These are phyloP conservation scores for Globisporangium nunn DNA, from an alignment of 352 stramenopile genomes.

Conservation along the genomic window DNA sequence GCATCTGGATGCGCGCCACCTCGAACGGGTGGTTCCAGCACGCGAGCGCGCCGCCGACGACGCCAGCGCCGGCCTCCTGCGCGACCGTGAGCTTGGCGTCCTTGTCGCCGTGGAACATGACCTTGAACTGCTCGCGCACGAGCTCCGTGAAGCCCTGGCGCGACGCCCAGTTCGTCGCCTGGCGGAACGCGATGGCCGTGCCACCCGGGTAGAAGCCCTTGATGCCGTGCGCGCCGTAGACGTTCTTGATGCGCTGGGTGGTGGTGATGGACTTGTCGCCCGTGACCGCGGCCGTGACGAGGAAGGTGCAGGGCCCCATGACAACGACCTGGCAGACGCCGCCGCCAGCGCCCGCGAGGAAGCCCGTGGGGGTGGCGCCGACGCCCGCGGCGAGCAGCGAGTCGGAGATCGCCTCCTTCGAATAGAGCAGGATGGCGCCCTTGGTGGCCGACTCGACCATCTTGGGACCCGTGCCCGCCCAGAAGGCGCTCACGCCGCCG, in stretches of 20 bases:
- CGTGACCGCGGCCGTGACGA: conserved; percentile 86
- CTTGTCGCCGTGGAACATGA: conserved; percentile 72
- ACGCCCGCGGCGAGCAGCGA: conserved; percentile 70
- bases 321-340: conserved; percentile 86
- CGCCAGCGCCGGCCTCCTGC: conserved; percentile 81
- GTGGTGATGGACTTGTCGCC: conserved; percentile 87
- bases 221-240: conserved; percentile 79
- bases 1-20: conserved; percentile 90
- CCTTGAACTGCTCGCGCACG: conserved; percentile 79
- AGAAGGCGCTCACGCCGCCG: conserved; percentile 78
- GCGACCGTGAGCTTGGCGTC: conserved; percentile 85
- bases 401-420: conserved; percentile 84
- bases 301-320: conserved; percentile 89
- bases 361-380: conserved; percentile 58
- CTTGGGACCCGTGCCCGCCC: conserved; percentile 85
- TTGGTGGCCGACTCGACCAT: conserved; percentile 90
- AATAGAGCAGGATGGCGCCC: conserved; percentile 86
- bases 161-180: conserved; percentile 90
- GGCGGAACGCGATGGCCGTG: conserved; percentile 87
- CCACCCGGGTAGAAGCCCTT: conserved; percentile 90
- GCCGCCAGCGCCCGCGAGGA: conserved; percentile 75
- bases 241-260: conserved; percentile 72
- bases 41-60: conserved; percentile 78
- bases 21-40: conserved; percentile 93
- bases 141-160: conserved; percentile 89